Evolutionary conservation across 768 basidiomycete genomes (phyloP).

Genomic region (Sporobolomyces phaffii): DNA sequence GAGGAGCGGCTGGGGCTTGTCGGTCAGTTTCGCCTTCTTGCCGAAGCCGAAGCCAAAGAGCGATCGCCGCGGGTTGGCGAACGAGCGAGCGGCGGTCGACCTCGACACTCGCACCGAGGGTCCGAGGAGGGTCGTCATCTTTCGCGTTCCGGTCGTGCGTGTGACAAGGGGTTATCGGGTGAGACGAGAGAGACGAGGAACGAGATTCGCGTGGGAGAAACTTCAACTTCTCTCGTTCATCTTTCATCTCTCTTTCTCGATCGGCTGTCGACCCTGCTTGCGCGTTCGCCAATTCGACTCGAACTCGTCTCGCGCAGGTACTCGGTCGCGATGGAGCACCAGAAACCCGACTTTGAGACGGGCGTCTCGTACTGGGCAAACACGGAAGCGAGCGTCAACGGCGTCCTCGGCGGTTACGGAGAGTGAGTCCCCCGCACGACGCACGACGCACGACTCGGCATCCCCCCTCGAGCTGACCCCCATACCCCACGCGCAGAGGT

Average conservation of each 20-base stretch:
- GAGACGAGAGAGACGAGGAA: too few relatives aligned
- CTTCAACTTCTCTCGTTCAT: neutral
- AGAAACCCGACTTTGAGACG: constrained; percentile 58
- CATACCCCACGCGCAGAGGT: constrained; percentile 5
- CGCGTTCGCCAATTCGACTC: too few relatives aligned
- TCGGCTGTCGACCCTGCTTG: constrained; percentile 67
- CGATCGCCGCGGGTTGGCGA: constrained; percentile 10
- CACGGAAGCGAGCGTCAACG: constrained; percentile 74
- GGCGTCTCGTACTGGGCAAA: constrained; percentile 81
- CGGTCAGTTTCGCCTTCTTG: constrained; percentile 9
- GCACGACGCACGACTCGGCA: neutral
- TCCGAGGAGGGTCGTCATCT: constrained; percentile 15
- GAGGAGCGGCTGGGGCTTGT: constrained; percentile 18
- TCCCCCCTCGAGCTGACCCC: neutral
- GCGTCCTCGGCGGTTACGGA: constrained; percentile 64
- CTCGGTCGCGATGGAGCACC: constrained; percentile 51
- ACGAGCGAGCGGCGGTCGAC: neutral
- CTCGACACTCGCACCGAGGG: neutral
- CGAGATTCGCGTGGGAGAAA: too few relatives aligned
- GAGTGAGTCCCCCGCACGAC: constrained; percentile 9
- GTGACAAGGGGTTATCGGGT: too few relatives aligned
- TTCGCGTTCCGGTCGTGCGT: too few relatives aligned
- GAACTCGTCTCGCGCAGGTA: constrained; percentile 51
- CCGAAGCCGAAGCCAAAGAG: constrained; percentile 28
- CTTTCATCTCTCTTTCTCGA: constrained; percentile 55